Conservation (phyloP, 495 filamentous ascomycete genomes). For the Lasiosphaeriaceae sp. region DNA sequence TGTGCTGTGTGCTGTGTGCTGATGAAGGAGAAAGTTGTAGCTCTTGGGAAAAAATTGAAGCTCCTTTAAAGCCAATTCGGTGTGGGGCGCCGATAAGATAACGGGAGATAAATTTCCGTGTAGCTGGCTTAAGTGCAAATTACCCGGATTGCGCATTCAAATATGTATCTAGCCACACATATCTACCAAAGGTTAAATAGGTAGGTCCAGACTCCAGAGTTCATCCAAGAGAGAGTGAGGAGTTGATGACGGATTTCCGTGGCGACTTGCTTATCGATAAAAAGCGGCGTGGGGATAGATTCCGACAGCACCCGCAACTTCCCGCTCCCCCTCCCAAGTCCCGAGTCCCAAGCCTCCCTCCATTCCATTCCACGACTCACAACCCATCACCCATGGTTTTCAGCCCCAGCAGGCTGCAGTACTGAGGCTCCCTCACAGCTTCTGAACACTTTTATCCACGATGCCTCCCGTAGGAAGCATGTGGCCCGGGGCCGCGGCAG, state of each 20-base stretch:
- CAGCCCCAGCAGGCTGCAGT: slow-evolving; percentile 1
- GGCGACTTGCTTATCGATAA: no score
- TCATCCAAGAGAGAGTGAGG: no score
- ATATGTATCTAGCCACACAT: not conserved
- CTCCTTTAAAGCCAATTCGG: slow-evolving; percentile 17
- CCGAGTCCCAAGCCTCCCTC: no score
- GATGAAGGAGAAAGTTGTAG: slow-evolving; percentile 3
- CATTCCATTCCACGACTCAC: no score
- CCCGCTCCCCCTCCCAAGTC: no score
- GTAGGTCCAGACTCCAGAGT: no score
- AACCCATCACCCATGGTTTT: not conserved
- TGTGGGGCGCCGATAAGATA: slow-evolving; percentile 28
- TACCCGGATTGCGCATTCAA: not conserved
- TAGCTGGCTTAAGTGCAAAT: not conserved
- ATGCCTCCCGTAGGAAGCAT: slow-evolving; percentile 70
- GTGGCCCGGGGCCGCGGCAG: slow-evolving; percentile 56
- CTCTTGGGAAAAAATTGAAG: slow-evolving; percentile 16
- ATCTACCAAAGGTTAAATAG: no score
- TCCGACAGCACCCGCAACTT: no score
- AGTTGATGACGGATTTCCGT: not conserved
- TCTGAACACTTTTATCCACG: slow-evolving; percentile 16
- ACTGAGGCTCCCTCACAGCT: not conserved
- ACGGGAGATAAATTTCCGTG: not conserved
- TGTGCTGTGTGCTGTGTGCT: no score
- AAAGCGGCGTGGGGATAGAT: not conserved